phyloP scores from a whole-genome alignment of 129 eudicot species.

The Calendula officinalis region DNA sequence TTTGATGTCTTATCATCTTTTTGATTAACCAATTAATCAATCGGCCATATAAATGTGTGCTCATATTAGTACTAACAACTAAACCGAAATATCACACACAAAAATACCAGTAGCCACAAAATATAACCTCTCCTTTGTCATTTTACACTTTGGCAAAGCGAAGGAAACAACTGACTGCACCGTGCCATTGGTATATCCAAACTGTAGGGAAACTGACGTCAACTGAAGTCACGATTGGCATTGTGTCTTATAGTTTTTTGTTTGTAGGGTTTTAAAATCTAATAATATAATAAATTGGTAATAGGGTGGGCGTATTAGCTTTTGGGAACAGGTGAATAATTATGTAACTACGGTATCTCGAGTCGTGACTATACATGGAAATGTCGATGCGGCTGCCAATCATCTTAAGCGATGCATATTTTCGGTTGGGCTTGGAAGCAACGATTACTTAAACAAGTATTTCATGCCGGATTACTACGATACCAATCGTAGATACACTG shows the following conservation, averaged over 20 bases:
- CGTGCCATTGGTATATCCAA: no score
- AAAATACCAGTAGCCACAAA: no score
- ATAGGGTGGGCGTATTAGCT: slow-evolving; percentile 20
- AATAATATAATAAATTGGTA: neutral
- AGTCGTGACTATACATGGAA: slow-evolving; percentile 19
- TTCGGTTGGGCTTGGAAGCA: slow-evolving; percentile 16
- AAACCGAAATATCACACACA: no score
- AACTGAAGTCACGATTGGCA: no score
- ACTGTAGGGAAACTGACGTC: no score
- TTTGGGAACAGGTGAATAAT: slow-evolving; percentile 17
- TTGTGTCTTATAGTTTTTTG: neutral
- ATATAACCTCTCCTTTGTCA: no score
- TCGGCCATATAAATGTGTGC: no score
- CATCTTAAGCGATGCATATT: slow-evolving; percentile 21
- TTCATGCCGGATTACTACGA: slow-evolving; percentile 16
- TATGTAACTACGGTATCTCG: slow-evolving; percentile 18
- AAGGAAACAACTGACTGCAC: no score
- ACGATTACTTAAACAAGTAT: slow-evolving; percentile 23
- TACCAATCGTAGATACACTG: neutral
- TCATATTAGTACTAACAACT: no score
- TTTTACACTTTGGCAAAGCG: no score
- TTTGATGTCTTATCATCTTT: no score
- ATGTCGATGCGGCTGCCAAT: slow-evolving; percentile 11
- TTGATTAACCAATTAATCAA: no score
- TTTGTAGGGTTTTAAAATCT: neutral